phyloP scores from a whole-genome alignment of 1,284 basidiomycete genomes.

The Papiliotrema terrestris region DNA sequence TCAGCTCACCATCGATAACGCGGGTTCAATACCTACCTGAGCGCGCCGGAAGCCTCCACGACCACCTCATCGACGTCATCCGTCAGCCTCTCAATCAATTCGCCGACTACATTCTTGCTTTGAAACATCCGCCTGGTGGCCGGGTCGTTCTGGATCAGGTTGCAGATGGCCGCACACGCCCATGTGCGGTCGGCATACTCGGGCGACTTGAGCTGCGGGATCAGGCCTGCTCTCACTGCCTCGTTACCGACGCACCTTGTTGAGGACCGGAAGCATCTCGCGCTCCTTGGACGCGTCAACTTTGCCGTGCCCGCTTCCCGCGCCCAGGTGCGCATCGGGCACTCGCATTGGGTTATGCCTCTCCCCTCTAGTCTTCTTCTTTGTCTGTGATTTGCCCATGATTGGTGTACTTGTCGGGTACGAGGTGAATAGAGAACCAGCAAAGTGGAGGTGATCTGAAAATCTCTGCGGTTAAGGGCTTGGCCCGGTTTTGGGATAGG shows the following conservation, averaged over 20 bases:
- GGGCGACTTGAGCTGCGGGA: slow-evolving; percentile 50
- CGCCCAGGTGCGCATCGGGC: slow-evolving; percentile 79
- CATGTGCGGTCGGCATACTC: slow-evolving; percentile 78
- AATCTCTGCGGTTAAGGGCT: not conserved
- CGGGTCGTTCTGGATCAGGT: slow-evolving; percentile 82
- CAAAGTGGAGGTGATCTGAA: not conserved
- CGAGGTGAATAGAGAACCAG: not conserved
- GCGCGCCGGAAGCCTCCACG: slow-evolving; percentile 75
- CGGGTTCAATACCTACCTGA: slow-evolving; percentile 57
- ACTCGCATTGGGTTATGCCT: slow-evolving; percentile 88
- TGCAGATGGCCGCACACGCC: slow-evolving; percentile 88
- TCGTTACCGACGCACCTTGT: slow-evolving; percentile 59
- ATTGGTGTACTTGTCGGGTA: slow-evolving; percentile 1
- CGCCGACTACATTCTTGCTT: slow-evolving; percentile 83
- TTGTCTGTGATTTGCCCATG: slow-evolving; percentile 87
- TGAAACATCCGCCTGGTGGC: slow-evolving; percentile 82
- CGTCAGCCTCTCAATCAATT: slow-evolving; percentile 73
- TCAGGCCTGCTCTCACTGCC: not conserved
- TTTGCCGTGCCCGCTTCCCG: slow-evolving; percentile 53
- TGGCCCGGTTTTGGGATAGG: not conserved
- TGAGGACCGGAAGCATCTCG: slow-evolving; percentile 76
- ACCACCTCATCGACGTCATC: slow-evolving; percentile 82
- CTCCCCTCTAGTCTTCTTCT: slow-evolving; percentile 56
- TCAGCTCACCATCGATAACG: not conserved
- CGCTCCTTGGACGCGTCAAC: slow-evolving; percentile 61